Evolutionary conservation across 257 asterid species (phyloP), one percentile per base, ranked within the genome.

Genomic region (Thymus mandschuricus): DNA sequence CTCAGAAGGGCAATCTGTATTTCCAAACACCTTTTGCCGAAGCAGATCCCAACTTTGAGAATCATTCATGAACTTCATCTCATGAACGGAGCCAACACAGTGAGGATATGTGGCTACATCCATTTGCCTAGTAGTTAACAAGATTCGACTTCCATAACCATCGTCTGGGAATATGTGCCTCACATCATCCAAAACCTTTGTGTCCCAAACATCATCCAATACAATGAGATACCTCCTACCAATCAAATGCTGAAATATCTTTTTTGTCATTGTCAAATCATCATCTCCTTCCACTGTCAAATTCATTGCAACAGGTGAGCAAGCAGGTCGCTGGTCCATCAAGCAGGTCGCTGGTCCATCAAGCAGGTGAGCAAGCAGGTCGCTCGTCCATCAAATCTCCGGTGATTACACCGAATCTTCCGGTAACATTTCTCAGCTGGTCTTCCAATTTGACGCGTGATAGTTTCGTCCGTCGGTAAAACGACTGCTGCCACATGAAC

Each of bases 101-200:
- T 6, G 2, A 13, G 30, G 30, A 34, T 33, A 13, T 34, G 11
- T 2, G 13, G 66, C 48, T 21, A 60, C 30, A 5, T 60, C 66
- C 51, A n/a, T n/a, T n/a, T n/a, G n/a, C n/a, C 68, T 40, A 6
- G 51, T 40, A 35, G 68, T 62, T 62, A 62, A 0, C 50, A 62
- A 3, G 6, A 62, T 62, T 40, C 68, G 68, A 40, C 54, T 62
- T 62, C 68, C 68, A 43, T 62, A 40, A 15, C n/a, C 13, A 8
- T 62, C 15, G 8, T 40, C 4, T 50, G n/a, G 68, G 54, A 41
- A 61, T 3, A 50, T 49, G 1, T 4, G 38, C 52, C 6, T 9
- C 4, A 62, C 5, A 21, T 15, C 28, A 13, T 62, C 68, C 35
- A 34, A 62, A 41, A 8, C 68, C 66, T 62, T n/a, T 0, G 8